Percentiles rank a stretch among this genome's conserved stretches.
These are phyloP conservation scores for Babesia gibsoni DNA, from an alignment of 169 alveolate species.

Conservation along the genomic window DNA sequence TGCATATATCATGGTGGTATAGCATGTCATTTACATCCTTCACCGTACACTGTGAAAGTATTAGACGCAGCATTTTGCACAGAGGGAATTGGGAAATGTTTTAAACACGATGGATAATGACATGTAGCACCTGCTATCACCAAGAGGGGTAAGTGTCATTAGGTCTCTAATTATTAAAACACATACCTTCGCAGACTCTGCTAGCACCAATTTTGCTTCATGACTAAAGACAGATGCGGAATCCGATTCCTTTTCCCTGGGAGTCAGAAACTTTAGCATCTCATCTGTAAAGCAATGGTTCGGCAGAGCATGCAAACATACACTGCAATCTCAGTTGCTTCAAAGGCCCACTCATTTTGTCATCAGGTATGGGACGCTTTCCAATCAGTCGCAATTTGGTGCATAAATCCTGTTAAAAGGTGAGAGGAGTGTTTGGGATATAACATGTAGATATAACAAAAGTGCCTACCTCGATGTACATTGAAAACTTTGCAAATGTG, in stretches of 20 bases:
- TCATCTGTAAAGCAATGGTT: constrained; percentile 42
- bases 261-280: constrained; percentile 65
- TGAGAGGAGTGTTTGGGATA: not conserved
- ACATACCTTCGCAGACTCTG: constrained; percentile 55
- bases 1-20: constrained; percentile 67
- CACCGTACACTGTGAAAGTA: constrained; percentile 36
- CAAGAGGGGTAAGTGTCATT: too few species aligned
- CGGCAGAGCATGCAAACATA: constrained; percentile 24
- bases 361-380: constrained; percentile 54
- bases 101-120: too few species aligned
- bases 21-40: constrained; percentile 73
- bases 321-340: constrained; percentile 50
- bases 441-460: not conserved
- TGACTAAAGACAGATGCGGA: constrained; percentile 62
- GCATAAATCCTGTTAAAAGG: constrained; percentile 30
- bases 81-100: too few species aligned
- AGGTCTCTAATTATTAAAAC: not conserved
- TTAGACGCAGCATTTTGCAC: not conserved
- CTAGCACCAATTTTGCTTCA: constrained; percentile 66
- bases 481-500: constrained; percentile 54
- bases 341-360: constrained; percentile 46
- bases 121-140: not conserved
- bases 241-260: constrained; percentile 71
- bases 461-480: constrained; percentile 30
- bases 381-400: constrained; percentile 49